Evolutionary conservation across 1,284 basidiomycete genomes (phyloP).

Genomic region (Exsudoporus floridanus): DNA sequence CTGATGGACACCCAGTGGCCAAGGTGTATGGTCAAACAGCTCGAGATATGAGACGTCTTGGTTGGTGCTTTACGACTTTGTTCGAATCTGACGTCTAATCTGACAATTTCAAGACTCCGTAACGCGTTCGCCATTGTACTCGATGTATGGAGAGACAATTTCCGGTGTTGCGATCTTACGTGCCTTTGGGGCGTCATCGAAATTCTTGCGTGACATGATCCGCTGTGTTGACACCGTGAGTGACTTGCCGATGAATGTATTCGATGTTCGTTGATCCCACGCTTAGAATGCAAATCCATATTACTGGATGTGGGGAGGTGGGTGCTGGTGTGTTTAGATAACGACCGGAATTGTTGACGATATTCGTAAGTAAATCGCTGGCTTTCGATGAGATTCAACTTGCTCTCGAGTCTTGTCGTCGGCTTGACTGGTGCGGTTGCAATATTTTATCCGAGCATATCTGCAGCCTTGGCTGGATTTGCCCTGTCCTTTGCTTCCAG

Average conservation of each 20-base stretch:
- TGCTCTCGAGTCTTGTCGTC: conserved; percentile 72
- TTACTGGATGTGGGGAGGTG: conserved; percentile 84
- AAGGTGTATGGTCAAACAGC: conserved; percentile 82
- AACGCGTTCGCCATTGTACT: conserved; percentile 88
- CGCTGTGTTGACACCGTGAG: conserved; percentile 77
- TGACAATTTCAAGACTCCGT: conserved; percentile 64
- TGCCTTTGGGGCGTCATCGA: conserved; percentile 84
- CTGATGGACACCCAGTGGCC: conserved; percentile 36
- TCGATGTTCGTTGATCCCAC: background rate
- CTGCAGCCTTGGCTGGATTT: conserved; percentile 81
- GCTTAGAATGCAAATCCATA: conserved; percentile 71
- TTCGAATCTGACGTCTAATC: background rate
- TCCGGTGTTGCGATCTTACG: conserved; percentile 85
- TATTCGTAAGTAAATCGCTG: conserved; percentile 65
- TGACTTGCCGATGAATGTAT: conserved; percentile 8
- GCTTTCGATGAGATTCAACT: conserved; percentile 80
- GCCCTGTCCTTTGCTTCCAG: conserved; percentile 80
- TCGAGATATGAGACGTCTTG: conserved; percentile 84
- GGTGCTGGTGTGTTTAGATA: conserved; percentile 16
- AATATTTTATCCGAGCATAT: conserved; percentile 67
- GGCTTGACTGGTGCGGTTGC: conserved; percentile 71
- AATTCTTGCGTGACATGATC: conserved; percentile 85
- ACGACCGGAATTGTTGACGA: conserved; percentile 1
- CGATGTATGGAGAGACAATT: conserved; percentile 89
- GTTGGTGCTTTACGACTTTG: conserved; percentile 41